Evolutionary conservation across 179 eudicot genomes (phyloP), one percentile per base, ranked within the genome.

Genomic region (Spergularia azorica): DNA sequence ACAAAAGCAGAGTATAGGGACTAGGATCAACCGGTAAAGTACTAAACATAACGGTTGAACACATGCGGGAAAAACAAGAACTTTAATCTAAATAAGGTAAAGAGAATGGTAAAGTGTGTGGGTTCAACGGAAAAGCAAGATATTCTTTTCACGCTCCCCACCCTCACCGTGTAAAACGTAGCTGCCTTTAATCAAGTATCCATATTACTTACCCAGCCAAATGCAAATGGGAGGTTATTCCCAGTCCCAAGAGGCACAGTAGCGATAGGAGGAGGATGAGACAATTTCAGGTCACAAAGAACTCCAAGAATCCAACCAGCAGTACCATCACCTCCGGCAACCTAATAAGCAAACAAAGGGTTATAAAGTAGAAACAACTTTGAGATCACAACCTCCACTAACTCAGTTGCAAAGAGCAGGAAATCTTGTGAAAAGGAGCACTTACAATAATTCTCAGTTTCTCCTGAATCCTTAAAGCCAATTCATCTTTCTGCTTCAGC

Each of bases 281-380:
- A 84, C 76, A 93, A 67, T 80, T 90, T 90, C 56, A 91, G 85
- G 82, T 93, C 97, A 68, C 92, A 83, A 78, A 94, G 85, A 79
- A 94, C 97, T 52, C 98, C 96, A 78, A 94, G 98, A 86, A 94
- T 86, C 98, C 98, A 94, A 52, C 98, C 92, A 75, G 98, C 98
- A 7, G 98, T 94, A 55, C 98, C 98, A 86, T 94, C 98, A 71
- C 97, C 98, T 39, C 98, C 98, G 18, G 98, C 98, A 83, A 92
- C 98, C 98, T 94, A 76, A 77, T 68, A 38, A 66, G 70, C 76
- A 73, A 75, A 32, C 51, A 36, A 36, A 36, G 39, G 72, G 66
- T 75, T 67, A 74, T 18, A 50, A 75, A 63, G 20, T 50, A 18
- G 70, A 62, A 43, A 10, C 67, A 2, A 18, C 16, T 18, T 16